Percentiles rank a stretch among this genome's conserved stretches.
Conservation (phyloP, 2,329 filamentous ascomycete species). For the Colletotrichum sp. region DNA sequence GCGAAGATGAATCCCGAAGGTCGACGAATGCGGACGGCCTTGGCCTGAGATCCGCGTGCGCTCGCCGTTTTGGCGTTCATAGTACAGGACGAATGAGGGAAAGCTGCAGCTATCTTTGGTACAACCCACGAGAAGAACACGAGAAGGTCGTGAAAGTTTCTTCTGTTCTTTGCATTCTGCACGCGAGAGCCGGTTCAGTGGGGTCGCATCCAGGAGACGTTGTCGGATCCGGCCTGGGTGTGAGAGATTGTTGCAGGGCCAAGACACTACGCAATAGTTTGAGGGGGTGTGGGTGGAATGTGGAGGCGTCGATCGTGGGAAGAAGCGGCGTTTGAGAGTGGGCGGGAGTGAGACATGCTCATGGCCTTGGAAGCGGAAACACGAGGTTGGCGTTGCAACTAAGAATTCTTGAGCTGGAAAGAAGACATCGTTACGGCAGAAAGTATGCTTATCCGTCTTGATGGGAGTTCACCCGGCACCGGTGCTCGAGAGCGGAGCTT, state of each 20-base stretch:
- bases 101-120: not conserved
- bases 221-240: not conserved
- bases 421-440: not conserved
- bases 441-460: not conserved
- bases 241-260: not conserved
- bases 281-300: not conserved
- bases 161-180: not conserved
- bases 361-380: not conserved
- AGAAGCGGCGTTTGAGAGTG: not conserved
- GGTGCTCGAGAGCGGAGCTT: not conserved
- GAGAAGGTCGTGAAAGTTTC: not conserved
- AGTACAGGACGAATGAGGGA: not conserved
- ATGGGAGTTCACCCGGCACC: not conserved
- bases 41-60: not conserved
- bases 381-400: not conserved
- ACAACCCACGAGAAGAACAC: not conserved
- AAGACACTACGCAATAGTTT: not conserved
- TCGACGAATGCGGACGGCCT: not conserved
- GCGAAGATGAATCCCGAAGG: not conserved
- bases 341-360: not conserved
- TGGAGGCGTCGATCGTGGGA: not conserved
- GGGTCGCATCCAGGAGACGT: not conserved
- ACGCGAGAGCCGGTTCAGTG: not conserved
- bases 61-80: not conserved
- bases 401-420: not conserved